Conservation (phyloP, 163 green algal species). For the Coccomyxa subellipsoidea region DNA sequence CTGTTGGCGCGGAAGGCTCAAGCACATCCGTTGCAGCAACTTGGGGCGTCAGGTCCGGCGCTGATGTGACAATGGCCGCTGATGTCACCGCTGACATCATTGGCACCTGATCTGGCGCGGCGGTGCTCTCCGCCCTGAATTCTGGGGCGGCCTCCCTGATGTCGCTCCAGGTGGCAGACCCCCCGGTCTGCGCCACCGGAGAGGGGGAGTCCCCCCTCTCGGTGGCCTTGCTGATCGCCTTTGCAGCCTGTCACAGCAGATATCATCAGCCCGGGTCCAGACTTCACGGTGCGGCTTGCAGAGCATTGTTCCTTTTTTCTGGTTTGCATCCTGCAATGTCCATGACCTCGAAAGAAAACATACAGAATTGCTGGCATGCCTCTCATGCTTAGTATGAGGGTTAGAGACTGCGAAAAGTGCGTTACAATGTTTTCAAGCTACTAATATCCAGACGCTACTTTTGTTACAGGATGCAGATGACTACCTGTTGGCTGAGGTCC, state of each 20-base stretch:
- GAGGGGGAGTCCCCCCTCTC: background rate
- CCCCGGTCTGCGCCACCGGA: too few relatives aligned
- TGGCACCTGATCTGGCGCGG: background rate
- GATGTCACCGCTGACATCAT: too few relatives aligned
- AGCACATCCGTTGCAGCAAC: background rate
- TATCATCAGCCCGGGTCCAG: background rate
- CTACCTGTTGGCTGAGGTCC: background rate
- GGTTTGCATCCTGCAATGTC: background rate
- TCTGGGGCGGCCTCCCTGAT: background rate
- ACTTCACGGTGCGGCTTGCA: background rate
- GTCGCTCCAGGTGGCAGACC: background rate
- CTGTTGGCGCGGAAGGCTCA: background rate
- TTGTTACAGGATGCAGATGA: too few relatives aligned
- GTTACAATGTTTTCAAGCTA: too few relatives aligned
- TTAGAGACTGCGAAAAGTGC: too few relatives aligned
- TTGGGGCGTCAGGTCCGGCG: too few relatives aligned
- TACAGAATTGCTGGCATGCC: too few relatives aligned
- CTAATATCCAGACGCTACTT: too few relatives aligned
- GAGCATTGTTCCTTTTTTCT: background rate
- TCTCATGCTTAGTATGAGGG: too few relatives aligned
- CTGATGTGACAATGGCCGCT: background rate
- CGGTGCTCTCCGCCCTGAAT: background rate
- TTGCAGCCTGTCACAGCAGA: background rate
- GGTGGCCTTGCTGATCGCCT: background rate
- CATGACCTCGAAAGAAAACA: too few relatives aligned